Evolutionary conservation across 768 basidiomycete species (phyloP), one percentile per base, ranked within the genome.

Genomic region (Boletus barrowsii): DNA sequence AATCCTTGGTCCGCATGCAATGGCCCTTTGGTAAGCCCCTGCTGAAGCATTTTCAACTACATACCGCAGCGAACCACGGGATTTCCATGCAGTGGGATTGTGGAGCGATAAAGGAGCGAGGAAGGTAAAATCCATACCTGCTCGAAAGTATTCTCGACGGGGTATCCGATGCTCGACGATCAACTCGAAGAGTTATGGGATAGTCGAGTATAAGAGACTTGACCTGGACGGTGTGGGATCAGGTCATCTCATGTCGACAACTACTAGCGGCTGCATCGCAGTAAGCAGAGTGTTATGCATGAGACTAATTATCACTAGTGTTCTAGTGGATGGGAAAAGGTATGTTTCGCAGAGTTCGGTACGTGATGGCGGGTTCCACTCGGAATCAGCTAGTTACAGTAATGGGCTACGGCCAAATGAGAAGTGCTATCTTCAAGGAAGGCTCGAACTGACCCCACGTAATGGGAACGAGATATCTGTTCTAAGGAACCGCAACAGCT

Each of bases 211-310:
- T n/a, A 2, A 24, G 33, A 24, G 35, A 36, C 17, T 20, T 10
- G 51, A 24, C 33, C 13, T 63, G 64, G 61, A 47, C 17, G 4
- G 64, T 66, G 29, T 65, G 54, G 64, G 61, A 62, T 52, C 49
- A 7, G 57, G 50, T 44, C 37, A 39, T 43, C 50, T 44, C 37
- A 39, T 43, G 40, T 49, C 37, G 30, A 29, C 35, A 20, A 43
- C 20, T 53, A 36, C 22, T 22, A 20, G 10, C 24, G 11, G 13
- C 13, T 35, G 14, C 33, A 35, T 29, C 26, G 26, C 33, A 35
- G 33, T 6, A 35, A 35, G 33, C 5, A 14, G 13, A 35, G 14
- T 7, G 33, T 14, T 14, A 35, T 14, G 13, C 13, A 35, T 6
- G 32, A 32, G 22, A 22, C 22, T 22, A 22, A 22, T 22, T 22